These are phyloP conservation scores for Trametes maxima DNA, from an alignment of 768 basidiomycete species.

Conservation along the genomic window DNA sequence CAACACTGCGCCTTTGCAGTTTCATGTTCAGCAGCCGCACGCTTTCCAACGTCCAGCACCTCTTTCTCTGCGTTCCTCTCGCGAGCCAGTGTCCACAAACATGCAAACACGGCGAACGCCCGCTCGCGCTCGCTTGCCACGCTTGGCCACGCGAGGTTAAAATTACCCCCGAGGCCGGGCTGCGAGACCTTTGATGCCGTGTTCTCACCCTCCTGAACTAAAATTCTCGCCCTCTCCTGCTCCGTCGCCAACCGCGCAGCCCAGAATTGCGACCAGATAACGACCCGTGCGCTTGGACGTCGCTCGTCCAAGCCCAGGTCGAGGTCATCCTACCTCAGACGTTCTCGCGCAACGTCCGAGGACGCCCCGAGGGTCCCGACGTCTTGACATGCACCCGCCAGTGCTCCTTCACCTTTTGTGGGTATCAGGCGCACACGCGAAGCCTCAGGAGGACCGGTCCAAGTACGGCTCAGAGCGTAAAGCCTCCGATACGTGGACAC, in stretches of 20 bases:
- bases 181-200: conserved; percentile 9
- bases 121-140: not conserved
- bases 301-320: not conserved
- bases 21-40: not conserved
- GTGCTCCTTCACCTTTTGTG: conserved; percentile 5
- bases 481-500: conserved; percentile 16
- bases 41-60: not conserved
- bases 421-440: conserved; percentile 16
- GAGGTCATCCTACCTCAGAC: not conserved
- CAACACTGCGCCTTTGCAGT: not conserved
- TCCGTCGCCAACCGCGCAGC: not conserved
- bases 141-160: not conserved
- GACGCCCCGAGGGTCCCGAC: conserved; percentile 18
- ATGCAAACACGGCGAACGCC: not conserved
- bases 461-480: conserved; percentile 6
- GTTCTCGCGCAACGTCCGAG: conserved; percentile 9
- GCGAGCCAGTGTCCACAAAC: not conserved
- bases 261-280: not conserved
- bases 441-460: conserved; percentile 5
- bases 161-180: conserved; percentile 12
- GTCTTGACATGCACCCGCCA: conserved; percentile 4
- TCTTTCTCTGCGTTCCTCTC: not conserved
- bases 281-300: not conserved
- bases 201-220: conserved; percentile 9
- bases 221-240: not conserved